A percentile compares a stretch with the other conserved stretches of the same genome.
Conservation (phyloP, 148 eudicot genomes). For the Persicaria tinctoria region DNA sequence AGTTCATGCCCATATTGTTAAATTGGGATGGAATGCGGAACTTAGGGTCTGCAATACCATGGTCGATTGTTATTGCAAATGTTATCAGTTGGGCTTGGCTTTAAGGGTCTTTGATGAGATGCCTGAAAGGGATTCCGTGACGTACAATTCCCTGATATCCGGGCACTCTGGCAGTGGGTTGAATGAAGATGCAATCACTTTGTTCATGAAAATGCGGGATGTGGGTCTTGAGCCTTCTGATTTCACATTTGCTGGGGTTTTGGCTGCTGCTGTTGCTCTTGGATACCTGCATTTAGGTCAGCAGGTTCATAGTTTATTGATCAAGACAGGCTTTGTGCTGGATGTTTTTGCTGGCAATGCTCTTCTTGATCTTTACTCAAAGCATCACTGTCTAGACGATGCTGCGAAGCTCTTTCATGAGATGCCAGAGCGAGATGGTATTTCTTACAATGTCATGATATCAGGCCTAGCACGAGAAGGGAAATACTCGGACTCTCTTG, state of each 20-base stretch:
- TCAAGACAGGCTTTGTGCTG: constrained; percentile 42
- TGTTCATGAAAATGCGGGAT: constrained; percentile 52
- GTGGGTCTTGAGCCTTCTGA: constrained; percentile 57
- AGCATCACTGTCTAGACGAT: constrained; percentile 33
- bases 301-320: constrained; percentile 50
- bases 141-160: constrained; percentile 59
- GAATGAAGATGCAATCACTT: constrained; percentile 32
- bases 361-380: constrained; percentile 65
- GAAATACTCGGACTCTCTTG: constrained; percentile 33
- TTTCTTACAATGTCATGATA: constrained; percentile 61
- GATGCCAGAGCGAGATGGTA: constrained; percentile 57
- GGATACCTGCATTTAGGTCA: constrained; percentile 41
- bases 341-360: constrained; percentile 63
- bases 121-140: constrained; percentile 48
- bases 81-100: constrained; percentile 41
- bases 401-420: constrained; percentile 43
- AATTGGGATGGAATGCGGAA: constrained; percentile 34
- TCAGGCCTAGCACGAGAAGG: constrained; percentile 51
- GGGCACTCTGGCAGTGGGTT: constrained; percentile 47
- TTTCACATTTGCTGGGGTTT: constrained; percentile 70
- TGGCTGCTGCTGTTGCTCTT: constrained; percentile 44
- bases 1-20: constrained; percentile 55
- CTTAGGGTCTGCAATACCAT: constrained; percentile 52
- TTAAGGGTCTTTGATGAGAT: constrained; percentile 37
- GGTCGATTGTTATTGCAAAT: constrained; percentile 71